These are phyloP conservation scores for Knufia petricola DNA, from an alignment of 2,329 filamentous ascomycete genomes.

Conservation along the genomic window DNA sequence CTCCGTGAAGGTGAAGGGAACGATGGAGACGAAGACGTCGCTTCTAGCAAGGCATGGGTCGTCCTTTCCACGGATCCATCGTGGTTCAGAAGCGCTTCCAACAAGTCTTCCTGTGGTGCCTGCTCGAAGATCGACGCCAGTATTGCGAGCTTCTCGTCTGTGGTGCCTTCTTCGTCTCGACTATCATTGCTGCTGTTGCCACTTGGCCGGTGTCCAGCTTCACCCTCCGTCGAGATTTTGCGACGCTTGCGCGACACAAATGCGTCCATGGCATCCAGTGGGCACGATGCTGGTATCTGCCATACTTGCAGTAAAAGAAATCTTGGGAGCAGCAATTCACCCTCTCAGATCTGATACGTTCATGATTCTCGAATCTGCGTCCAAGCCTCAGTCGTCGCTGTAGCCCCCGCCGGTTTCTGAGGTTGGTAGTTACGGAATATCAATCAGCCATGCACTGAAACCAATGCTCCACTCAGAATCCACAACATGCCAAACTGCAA, in stretches of 20 bases:
- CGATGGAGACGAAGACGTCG: conserved; percentile 13
- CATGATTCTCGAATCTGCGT: too few species aligned
- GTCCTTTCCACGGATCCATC: conserved; percentile 66
- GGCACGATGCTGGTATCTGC: background rate
- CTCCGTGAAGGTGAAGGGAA: conserved; percentile 45
- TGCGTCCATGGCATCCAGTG: conserved; percentile 29
- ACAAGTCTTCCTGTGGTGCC: conserved; percentile 54
- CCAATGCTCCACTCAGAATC: too few species aligned
- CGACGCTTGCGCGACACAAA: conserved; percentile 32
- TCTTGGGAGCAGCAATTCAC: too few species aligned
- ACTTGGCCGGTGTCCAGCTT: background rate
- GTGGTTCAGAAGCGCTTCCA: conserved; percentile 69
- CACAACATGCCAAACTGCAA: too few species aligned
- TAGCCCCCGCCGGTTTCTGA: too few species aligned
- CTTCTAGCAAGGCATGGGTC: conserved; percentile 43
- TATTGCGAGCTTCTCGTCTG: conserved; percentile 79
- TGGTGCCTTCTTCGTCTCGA: conserved; percentile 61
- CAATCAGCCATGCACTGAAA: too few species aligned
- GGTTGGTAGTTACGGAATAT: too few species aligned
- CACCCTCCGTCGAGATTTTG: conserved; percentile 17
- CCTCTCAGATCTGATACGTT: too few species aligned
- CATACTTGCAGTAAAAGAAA: too few species aligned
- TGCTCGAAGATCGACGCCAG: conserved; percentile 66
- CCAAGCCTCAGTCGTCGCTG: too few species aligned
- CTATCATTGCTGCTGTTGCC: background rate